Percentiles rank a stretch among this genome's conserved stretches.
Evolutionary conservation across 441 rosid genomes (phyloP).

Genomic region (Pelargonium australe): DNA sequence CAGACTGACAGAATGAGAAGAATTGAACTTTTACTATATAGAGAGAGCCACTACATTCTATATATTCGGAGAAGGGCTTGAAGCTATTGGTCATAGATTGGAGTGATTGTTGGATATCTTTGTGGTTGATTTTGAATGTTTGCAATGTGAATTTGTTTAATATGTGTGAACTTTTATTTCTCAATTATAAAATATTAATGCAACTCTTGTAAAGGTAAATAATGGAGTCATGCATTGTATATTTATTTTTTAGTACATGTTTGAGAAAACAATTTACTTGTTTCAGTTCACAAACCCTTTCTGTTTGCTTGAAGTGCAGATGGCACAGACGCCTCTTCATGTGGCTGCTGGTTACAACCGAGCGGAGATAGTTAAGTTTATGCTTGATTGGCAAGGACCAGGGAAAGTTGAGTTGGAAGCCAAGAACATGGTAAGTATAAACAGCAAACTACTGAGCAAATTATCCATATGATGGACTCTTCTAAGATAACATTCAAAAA

Average conservation of each 20-base stretch:
- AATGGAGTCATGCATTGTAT: background rate
- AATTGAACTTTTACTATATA: background rate
- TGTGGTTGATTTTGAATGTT: background rate
- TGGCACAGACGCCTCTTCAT: slow-evolving; percentile 90
- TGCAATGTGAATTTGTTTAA: background rate
- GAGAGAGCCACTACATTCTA: background rate
- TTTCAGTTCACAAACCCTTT: background rate
- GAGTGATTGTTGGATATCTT: background rate
- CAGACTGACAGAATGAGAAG: background rate
- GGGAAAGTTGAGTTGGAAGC: slow-evolving; percentile 80
- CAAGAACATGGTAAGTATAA: slow-evolving; percentile 52
- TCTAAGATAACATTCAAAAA: background rate
- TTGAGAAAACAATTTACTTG: background rate
- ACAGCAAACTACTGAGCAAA: background rate
- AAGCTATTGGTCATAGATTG: background rate
- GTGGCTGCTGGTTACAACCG: slow-evolving; percentile 72
- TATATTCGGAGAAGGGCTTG: background rate
- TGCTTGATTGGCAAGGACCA: slow-evolving; percentile 60
- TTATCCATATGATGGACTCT: background rate
- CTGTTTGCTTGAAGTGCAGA: slow-evolving; percentile 42
- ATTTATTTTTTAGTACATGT: background rate
- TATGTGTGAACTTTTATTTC: background rate
- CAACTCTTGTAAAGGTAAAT: background rate
- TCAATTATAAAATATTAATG: background rate
- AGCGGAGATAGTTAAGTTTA: slow-evolving; percentile 59